Evolutionary conservation across 1,284 basidiomycete species (phyloP).

Genomic region (Chiua sp.): DNA sequence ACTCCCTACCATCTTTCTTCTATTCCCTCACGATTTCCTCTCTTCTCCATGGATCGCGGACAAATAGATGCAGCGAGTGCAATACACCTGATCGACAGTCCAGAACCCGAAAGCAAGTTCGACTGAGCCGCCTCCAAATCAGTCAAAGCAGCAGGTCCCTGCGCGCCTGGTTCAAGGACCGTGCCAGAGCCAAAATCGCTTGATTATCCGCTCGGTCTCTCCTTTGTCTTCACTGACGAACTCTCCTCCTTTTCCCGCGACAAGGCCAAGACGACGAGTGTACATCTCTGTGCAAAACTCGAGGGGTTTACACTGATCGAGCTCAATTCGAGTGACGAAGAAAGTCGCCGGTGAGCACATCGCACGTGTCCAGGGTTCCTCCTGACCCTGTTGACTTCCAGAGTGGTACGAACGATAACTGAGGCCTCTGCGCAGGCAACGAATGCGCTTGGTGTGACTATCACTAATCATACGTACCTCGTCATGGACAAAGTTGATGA

Average conservation of each 20-base stretch:
- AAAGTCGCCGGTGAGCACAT: constrained; percentile 77
- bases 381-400: constrained; percentile 32
- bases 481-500: constrained; percentile 99
- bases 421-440: constrained; percentile 47
- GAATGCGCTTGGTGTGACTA: constrained; percentile 69
- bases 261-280: constrained; percentile 96
- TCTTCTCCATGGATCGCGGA: too few relatives aligned
- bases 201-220: constrained; percentile 86
- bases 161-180: constrained; percentile 80
- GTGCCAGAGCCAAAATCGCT: constrained; percentile 77
- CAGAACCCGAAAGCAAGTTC: constrained; percentile 17
- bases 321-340: constrained; percentile 97
- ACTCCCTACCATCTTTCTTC: too few relatives aligned
- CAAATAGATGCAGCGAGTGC: too few relatives aligned
- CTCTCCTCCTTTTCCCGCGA: constrained; percentile 88
- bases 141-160: constrained; percentile 73
- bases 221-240: constrained; percentile 97
- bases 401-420: constrained; percentile 73
- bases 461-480: constrained; percentile 85
- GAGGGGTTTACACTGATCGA: constrained; percentile 94
- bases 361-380: neutral
- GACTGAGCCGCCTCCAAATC: constrained; percentile 73
- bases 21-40: too few relatives aligned
- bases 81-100: too few relatives aligned
- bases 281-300: constrained; percentile 89